A percentile compares a stretch with the other conserved stretches of the same genome.
phyloP scores from a whole-genome alignment of 495 filamentous ascomycete species.

The Patellaria atrata region DNA sequence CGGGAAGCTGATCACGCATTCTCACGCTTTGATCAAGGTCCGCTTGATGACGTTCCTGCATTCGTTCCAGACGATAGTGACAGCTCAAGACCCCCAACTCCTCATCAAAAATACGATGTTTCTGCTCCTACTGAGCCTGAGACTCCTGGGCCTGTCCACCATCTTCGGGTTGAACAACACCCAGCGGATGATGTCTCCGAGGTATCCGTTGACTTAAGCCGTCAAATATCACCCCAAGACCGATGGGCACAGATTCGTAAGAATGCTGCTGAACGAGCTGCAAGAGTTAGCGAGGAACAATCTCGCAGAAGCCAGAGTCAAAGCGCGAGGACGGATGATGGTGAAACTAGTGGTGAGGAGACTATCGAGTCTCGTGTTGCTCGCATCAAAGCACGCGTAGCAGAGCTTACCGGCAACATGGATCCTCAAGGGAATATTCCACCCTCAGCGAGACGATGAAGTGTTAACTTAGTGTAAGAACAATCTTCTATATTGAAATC shows the following conservation, averaged over 20 bases:
- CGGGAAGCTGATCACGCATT: constrained; percentile 56
- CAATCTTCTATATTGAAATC: too few species aligned
- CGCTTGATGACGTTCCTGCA: constrained; percentile 71
- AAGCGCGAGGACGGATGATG: constrained; percentile 53
- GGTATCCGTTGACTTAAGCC: constrained; percentile 12
- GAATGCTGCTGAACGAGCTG: constrained; percentile 72
- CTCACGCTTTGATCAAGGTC: constrained; percentile 80
- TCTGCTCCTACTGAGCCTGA: neutral
- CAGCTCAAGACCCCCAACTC: constrained; percentile 10
- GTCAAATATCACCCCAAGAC: constrained; percentile 11
- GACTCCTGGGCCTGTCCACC: too few species aligned
- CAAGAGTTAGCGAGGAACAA: constrained; percentile 45
- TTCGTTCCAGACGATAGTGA: constrained; percentile 59
- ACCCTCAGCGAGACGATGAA: too few species aligned
- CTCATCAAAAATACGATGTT: neutral
- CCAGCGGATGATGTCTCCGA: constrained; percentile 15
- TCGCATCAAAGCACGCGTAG: constrained; percentile 93
- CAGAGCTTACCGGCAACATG: constrained; percentile 79
- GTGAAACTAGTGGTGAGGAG: constrained; percentile 87
- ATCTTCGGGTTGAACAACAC: neutral
- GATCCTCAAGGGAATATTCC: constrained; percentile 31
- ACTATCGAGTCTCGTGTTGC: constrained; percentile 94
- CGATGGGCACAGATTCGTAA: constrained; percentile 85
- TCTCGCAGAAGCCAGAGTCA: constrained; percentile 35
- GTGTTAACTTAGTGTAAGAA: too few species aligned